Evolutionary conservation across 2,329 filamentous ascomycete species (phyloP).

Genomic region (Colletotrichum lupini): DNA sequence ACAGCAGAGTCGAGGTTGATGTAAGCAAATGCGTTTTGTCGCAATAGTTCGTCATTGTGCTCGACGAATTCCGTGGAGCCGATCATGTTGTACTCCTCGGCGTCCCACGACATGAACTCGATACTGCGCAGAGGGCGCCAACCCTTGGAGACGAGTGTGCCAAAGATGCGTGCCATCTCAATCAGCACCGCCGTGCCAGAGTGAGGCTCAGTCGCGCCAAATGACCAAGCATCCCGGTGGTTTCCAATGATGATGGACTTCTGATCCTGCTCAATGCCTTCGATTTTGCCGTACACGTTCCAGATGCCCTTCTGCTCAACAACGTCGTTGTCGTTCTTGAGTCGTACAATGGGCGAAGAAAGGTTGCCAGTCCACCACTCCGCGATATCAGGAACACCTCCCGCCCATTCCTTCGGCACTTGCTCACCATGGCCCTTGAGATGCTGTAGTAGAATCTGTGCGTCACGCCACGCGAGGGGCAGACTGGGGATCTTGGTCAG

Average conservation of each 20-base stretch:
- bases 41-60: slow-evolving; percentile 78
- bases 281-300: slow-evolving; percentile 88
- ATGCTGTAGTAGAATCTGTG: slow-evolving; percentile 79
- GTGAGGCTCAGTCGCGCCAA: slow-evolving; percentile 87
- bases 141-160: slow-evolving; percentile 78
- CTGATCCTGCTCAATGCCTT: slow-evolving; percentile 83
- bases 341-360: slow-evolving; percentile 79
- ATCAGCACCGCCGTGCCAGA: slow-evolving; percentile 92
- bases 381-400: slow-evolving; percentile 78
- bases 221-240: slow-evolving; percentile 92
- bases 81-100: slow-evolving; percentile 89
- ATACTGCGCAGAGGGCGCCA: slow-evolving; percentile 96
- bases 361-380: slow-evolving; percentile 82
- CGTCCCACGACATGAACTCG: slow-evolving; percentile 97
- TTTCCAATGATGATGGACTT: slow-evolving; percentile 92
- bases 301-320: slow-evolving; percentile 85
- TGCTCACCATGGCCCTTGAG: slow-evolving; percentile 80
- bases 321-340: slow-evolving; percentile 91
- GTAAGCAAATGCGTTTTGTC: slow-evolving; percentile 83
- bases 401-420: slow-evolving; percentile 78
- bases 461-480: slow-evolving; percentile 90
- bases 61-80: slow-evolving; percentile 97
- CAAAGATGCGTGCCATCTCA: slow-evolving; percentile 87
- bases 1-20: slow-evolving; percentile 91
- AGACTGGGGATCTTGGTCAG: slow-evolving; percentile 89